phyloP scores from a whole-genome alignment of 2,329 filamentous ascomycete species.

The Nigrospora sphaerica region DNA sequence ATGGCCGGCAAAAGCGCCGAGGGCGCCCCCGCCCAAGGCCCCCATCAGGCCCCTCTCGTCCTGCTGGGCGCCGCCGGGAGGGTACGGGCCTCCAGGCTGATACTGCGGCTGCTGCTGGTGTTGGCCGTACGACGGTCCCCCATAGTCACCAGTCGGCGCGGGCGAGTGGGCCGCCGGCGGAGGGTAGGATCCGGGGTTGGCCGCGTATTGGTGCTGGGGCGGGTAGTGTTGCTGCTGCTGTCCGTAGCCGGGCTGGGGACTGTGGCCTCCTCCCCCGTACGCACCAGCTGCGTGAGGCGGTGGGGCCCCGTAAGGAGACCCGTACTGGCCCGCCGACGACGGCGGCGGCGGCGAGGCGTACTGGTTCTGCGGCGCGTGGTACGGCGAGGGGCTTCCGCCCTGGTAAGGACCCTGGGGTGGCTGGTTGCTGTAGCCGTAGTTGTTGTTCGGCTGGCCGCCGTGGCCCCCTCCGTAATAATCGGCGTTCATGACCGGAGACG shows the following conservation, averaged over 20 bases:
- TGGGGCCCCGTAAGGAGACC: background rate
- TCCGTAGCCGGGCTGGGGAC: constrained; percentile 3
- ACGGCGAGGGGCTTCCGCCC: constrained; percentile 1
- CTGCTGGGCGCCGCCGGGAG: constrained; percentile 6
- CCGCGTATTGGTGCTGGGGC: background rate
- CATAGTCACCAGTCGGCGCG: no score
- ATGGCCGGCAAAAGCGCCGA: constrained; percentile 37
- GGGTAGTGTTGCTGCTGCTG: constrained; percentile 2
- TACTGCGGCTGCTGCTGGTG: background rate
- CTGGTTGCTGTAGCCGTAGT: constrained; percentile 1
- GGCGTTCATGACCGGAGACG: constrained; percentile 1
- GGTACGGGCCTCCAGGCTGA: background rate
- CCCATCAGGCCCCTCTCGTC: constrained; percentile 29
- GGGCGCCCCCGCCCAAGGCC: constrained; percentile 35
- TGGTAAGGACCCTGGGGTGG: constrained; percentile 1
- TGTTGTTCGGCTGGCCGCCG: constrained; percentile 3
- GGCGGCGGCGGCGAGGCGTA: constrained; percentile 3
- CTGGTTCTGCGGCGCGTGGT: constrained; percentile 4
- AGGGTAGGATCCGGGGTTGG: background rate
- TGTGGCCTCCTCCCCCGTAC: constrained; percentile 1
- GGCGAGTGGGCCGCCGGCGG: no score
- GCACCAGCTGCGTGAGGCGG: background rate
- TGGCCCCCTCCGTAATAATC: constrained; percentile 4
- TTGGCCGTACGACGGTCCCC: background rate
- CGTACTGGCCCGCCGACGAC: constrained; percentile 1